A percentile compares a stretch with the other conserved stretches of the same genome.
Conservation (phyloP, 768 basidiomycete genomes). For the Boletus sp. region DNA sequence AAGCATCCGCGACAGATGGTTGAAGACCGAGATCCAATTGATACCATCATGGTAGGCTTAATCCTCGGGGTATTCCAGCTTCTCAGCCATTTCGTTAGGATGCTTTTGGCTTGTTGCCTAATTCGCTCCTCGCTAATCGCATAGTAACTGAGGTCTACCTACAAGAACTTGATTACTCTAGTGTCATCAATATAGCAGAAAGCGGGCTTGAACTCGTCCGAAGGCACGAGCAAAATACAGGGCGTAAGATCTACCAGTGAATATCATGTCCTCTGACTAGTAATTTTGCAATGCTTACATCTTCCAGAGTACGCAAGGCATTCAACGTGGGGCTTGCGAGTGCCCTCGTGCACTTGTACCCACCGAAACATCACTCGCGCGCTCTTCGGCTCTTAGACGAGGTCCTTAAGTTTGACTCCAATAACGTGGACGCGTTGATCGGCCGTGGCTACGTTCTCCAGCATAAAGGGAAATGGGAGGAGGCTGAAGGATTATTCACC, state of each 20-base stretch:
- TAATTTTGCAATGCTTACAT: background rate
- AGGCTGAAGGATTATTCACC: slow-evolving; percentile 61
- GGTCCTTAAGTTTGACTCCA: slow-evolving; percentile 58
- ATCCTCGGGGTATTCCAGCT: background rate
- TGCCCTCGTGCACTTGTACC: slow-evolving; percentile 77
- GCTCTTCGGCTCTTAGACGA: slow-evolving; percentile 74
- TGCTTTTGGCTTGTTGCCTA: slow-evolving; percentile 44
- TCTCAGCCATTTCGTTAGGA: slow-evolving; percentile 41
- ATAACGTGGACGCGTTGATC: slow-evolving; percentile 66
- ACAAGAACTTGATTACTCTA: slow-evolving; percentile 68
- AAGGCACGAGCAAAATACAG: slow-evolving; percentile 53
- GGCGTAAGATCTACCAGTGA: slow-evolving; percentile 49
- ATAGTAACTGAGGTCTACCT: slow-evolving; percentile 65
- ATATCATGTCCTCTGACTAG: slow-evolving; percentile 13
- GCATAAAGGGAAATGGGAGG: slow-evolving; percentile 59
- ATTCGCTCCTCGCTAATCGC: slow-evolving; percentile 65
- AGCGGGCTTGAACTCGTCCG: slow-evolving; percentile 58
- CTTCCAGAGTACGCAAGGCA: slow-evolving; percentile 55
- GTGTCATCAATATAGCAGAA: slow-evolving; percentile 68
- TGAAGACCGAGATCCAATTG: slow-evolving; percentile 52
- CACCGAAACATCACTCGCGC: slow-evolving; percentile 85
- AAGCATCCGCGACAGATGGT: slow-evolving; percentile 7
- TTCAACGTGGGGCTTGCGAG: slow-evolving; percentile 72
- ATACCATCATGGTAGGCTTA: slow-evolving; percentile 55
- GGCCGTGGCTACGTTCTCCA: slow-evolving; percentile 73